These are phyloP conservation scores for Phytophthora kernoviae DNA, from an alignment of 352 stramenopile genomes.

Conservation along the genomic window DNA sequence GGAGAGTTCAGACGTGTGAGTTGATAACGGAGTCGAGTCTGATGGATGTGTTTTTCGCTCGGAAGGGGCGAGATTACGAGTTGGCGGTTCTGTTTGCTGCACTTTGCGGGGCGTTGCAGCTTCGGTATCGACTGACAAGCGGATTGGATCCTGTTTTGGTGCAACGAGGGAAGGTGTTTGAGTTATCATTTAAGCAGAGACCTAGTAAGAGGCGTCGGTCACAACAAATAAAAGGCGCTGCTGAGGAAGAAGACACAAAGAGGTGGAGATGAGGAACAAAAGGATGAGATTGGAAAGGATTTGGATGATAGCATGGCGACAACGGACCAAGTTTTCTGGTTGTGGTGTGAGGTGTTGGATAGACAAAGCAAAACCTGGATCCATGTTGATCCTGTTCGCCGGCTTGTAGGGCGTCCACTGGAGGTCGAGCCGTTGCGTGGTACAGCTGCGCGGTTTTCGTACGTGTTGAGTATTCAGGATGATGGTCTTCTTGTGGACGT, in stretches of 20 bases:
- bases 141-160: constrained; percentile 60
- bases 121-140: constrained; percentile 60
- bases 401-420: constrained; percentile 50
- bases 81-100: constrained; percentile 67
- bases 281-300: constrained; percentile 16
- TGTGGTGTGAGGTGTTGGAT: constrained; percentile 77
- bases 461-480: constrained; percentile 65
- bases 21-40: constrained; percentile 55
- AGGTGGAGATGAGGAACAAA: constrained; percentile 15
- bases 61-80: constrained; percentile 48
- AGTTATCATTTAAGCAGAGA: constrained; percentile 36
- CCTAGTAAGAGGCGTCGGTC: constrained; percentile 24
- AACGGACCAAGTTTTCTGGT: constrained; percentile 40
- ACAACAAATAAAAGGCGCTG: constrained; percentile 15
- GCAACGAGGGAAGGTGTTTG: constrained; percentile 48
- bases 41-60: constrained; percentile 55
- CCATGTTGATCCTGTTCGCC: constrained; percentile 56
- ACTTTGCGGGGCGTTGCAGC: constrained; percentile 56
- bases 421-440: constrained; percentile 59
- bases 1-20: constrained; percentile 12
- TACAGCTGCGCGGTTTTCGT: constrained; percentile 55
- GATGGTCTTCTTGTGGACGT: constrained; percentile 63
- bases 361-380: constrained; percentile 55
- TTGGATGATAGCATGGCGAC: constrained; percentile 1
- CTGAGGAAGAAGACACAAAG: constrained; percentile 20